Conservation (phyloP, 345 rosid genomes). For the Citrus hindsii region DNA sequence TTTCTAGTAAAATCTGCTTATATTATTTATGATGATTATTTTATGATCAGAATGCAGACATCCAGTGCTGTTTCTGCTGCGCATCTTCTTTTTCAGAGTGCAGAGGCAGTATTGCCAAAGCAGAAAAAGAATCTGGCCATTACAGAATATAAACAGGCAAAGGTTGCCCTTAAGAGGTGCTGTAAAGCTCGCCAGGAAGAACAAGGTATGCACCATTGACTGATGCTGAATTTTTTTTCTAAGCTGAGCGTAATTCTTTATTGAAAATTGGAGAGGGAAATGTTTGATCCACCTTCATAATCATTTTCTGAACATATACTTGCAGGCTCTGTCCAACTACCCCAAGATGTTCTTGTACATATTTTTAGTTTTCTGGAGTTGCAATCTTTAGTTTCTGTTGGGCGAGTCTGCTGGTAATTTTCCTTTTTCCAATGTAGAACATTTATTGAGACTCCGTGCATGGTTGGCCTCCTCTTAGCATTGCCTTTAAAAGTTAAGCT, state of each 20-base stretch:
- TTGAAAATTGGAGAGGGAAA: not conserved
- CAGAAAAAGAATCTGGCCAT: conserved; percentile 73
- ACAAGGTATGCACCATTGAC: conserved; percentile 25
- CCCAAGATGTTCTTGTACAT: conserved; percentile 62
- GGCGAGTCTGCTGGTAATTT: conserved; percentile 62
- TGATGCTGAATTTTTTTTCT: not conserved
- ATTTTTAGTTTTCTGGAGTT: conserved; percentile 69
- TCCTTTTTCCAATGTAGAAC: not conserved
- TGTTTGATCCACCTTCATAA: not conserved
- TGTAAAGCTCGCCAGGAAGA: conserved; percentile 41
- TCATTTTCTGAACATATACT: not conserved
- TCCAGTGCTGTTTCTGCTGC: conserved; percentile 64
- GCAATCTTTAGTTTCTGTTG: conserved; percentile 51
- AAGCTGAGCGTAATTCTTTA: not conserved
- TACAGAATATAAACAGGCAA: conserved; percentile 71
- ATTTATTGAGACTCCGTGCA: not conserved
- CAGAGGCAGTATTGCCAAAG: conserved; percentile 68
- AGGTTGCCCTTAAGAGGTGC: conserved; percentile 63
- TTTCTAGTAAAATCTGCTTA: too few relatives aligned
- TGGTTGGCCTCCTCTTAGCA: too few relatives aligned
- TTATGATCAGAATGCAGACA: conserved; percentile 51
- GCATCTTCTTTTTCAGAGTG: conserved; percentile 59
- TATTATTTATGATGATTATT: not conserved
- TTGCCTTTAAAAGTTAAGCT: not conserved
- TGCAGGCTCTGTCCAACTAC: conserved; percentile 57